Base-by-base conservation (phyloP, 169 alveolate species). In the Blepharisma undulans region DNA sequence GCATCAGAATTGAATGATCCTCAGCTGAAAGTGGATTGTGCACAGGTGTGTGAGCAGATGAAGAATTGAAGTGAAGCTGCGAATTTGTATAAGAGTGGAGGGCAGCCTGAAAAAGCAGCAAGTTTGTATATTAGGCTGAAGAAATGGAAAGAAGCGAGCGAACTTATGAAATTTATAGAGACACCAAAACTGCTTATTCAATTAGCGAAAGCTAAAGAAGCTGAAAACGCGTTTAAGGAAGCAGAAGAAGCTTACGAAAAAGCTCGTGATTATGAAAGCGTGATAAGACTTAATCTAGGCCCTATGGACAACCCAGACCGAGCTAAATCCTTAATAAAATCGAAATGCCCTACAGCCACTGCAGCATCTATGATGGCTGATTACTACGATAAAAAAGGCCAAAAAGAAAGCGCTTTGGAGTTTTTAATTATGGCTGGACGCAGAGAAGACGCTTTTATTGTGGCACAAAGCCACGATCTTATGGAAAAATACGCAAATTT, bases 151-250 rank as follows among this genome's bases (percentile, higher is more conserved):
- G 90, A 92, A 48, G 98, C 98, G 30, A 96, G 95, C 36, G 96
- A 94, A 25, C 92, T 97, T 22, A 95, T 95, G 93, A 96, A 95
- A 66, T 90, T 95, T 92, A 96, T 98, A 18, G 93, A 92, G 76
- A 95, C 98, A 10, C 98, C 98, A 21, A 95, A 95, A 89, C 95
- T 98, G 76, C 94, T 96, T 59, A 93, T 95, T 33, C 97, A 94
- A 92, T 95, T 95, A 71, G 99, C 98, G 71, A 97, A 98, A 92
- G 98, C 98, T 84, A 97, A 97, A 89, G 99, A 98, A 89, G 91
- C 95, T n/a, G 98, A 97, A 87, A 96, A 95, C 29, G 89, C 92
- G 21, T 96, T 86, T 80, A 91, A 91, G 88, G 99, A 97, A 81
- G 99, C 99, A 3, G 98, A 95, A 89, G 92, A 93, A 72, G 97